Evolutionary conservation across 805 yeast species (phyloP), one percentile per base, ranked within the genome.

Genomic region (Teunomyces kruisii): DNA sequence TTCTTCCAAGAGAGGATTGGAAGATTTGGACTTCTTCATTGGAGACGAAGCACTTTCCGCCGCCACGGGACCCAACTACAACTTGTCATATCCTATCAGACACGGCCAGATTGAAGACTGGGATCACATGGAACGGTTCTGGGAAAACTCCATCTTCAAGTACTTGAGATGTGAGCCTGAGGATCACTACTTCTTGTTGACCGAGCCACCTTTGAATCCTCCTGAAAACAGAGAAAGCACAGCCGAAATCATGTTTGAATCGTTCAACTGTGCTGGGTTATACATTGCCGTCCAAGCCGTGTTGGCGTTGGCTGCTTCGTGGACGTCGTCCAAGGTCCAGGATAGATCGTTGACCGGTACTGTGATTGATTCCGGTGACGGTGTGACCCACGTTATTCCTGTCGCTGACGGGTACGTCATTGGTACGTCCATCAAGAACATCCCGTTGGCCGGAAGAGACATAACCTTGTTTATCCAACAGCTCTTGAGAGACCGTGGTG

Each of bases 241-340:
- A 1, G 99, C 99, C 9, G 99, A 94, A 66, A 94, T 94, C 62
- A 94, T 94, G 95, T 94, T 94, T 71, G 99, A 94, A 72, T 84
- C 96, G 14, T 94, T 94, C 78, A 94, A 94, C 67, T 94, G 99
- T 72, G 98, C 98, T 13, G 99, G 99, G 48, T 75, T 94, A 50
- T 94, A 94, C 70, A 94, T 94, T 61, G 99, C 99, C 10, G 99
- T 94, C 12, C 99, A 94, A 73, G 99, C 99, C 0, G 99, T 94
- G 32, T 76, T 94, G 52, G 99, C 99, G 0, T 76, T 94, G 56
- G 99, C 99, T 6, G 99, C 99, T 1, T 89, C 97, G 6, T 94
- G 99, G 99, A 92, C 99, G 4, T 88, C 96, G 10, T 83, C 96
- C 13, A 94, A 94, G 64, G 98, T 90, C 26, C 84, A 83, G 49